Base-by-base conservation (phyloP, 192 early-diverging fungal genomes). In the Spinellus fusiger region DNA sequence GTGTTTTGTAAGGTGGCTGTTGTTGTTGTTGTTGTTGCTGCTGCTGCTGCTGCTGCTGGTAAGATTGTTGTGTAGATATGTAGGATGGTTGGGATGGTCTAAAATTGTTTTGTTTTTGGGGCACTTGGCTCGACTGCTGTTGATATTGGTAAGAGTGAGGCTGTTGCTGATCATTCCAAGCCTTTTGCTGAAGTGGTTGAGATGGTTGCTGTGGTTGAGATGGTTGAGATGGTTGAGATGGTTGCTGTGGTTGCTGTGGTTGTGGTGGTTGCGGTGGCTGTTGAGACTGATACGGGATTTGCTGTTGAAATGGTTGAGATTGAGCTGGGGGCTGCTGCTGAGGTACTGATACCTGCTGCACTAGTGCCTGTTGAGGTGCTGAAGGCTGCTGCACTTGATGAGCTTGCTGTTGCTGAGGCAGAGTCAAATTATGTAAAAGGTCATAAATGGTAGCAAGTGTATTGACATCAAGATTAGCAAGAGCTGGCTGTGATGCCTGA, bases 401-500 rank as follows among this genome's bases (percentile, higher is more conserved):
- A 18, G 33, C 18, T 16, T 56, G 54, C 35, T 56, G 50, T 25
- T 52, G 32, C 13, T 32, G 22, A 50, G 59, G 23, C 10, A 49
- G 48, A 18, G 37, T 18, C 25, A 61, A 33, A 26, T 51, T 61
- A 2, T 44, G 40, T 10, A 44, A 44, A 44, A 44, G 40, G 10
- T 44, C 40, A 51, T 51, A 61, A 26, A 61, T 23, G 37, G 59
- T 34, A 1, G 59, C 31, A 51, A 61, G 59, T 47, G 59, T 61
- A 50, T 61, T 61, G 2, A 61, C 48, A 51, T 61, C 59, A 37
- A 51, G 35, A 4, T 56, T 56, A 25, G 40, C 40, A 44, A 37
- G 54, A 10, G 25, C 22, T 3, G 35, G 25, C 9, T 20, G 18
- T 23, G 54, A n/a, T 15, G 23, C 15, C 9, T 9, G 16, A 25